These are phyloP conservation scores for Arxiozyma bovina DNA, from an alignment of 1,139 yeast species.

Conservation along the genomic window DNA sequence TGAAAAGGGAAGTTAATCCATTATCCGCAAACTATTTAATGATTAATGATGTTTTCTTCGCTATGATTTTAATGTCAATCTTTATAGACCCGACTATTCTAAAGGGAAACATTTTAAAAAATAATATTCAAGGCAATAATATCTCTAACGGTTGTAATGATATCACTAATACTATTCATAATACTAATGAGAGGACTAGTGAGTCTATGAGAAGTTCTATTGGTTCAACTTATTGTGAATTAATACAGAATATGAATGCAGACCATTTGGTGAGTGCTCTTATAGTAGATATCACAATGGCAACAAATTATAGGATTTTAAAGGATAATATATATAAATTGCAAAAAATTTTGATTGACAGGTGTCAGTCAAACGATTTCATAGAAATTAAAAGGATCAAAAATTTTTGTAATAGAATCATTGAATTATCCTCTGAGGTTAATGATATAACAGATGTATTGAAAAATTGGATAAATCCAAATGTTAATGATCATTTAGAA, in stretches of 20 bases:
- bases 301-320: constrained; percentile 15
- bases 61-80: constrained; percentile 21
- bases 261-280: constrained; percentile 8
- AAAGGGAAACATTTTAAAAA: not conserved
- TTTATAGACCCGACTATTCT: constrained; percentile 7
- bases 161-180: no score
- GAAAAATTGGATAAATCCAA: not conserved
- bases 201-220: not conserved
- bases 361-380: constrained; percentile 15
- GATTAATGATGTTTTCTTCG: constrained; percentile 24
- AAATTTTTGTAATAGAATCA: constrained; percentile 20
- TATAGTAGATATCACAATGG: constrained; percentile 16
- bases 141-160: no score
- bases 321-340: constrained; percentile 16
- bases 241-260: not conserved
- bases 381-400: constrained; percentile 13
- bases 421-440: constrained; percentile 11
- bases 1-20: constrained; percentile 29
- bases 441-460: not conserved
- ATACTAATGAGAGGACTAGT: not conserved
- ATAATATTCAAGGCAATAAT: not conserved
- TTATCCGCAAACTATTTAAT: constrained; percentile 27
- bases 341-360: constrained; percentile 18
- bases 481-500: constrained; percentile 18
- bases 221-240: not conserved